Evolutionary conservation across 176 grass and related monocot species (phyloP), one percentile per base, ranked within the genome.

Genomic region (Elaeis guineensis): DNA sequence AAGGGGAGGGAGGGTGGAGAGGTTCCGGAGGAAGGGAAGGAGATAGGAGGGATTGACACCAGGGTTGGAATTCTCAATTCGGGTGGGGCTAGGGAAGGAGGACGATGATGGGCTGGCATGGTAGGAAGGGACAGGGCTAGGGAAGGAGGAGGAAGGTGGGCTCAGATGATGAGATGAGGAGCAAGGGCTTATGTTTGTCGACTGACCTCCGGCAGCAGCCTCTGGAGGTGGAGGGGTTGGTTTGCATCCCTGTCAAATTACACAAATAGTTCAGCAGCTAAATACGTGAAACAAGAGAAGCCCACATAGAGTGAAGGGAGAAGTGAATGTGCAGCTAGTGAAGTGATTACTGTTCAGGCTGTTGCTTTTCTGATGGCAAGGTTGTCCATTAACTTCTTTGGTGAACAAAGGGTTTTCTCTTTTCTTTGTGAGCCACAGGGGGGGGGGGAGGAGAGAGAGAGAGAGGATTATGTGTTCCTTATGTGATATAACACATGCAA

Each of bases 1-100:
- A 18, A 71, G 57, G 2, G 57, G 69, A 3, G 69, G 69, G 7
- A 71, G 69, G 69, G 56, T 19, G 17, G 69, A 59, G 22, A 71
- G 69, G 39, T 60, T 71, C n/a, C 24, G 69, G 17, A 71, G 55
- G 49, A 59, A 71, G 23, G 69, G 69, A 25, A 71, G 69, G 15
- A 71, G 57, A 26, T 17, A 71, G 4, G 69, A 61, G 23, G 69
- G 69, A 17, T 71, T 71, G 5, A 71, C 57, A 21, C 56, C 59
- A 8, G 69, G 66, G 65, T 56, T 68, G 26, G 52, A 11, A 11
- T 60, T 52, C 55, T 71, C 69, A 2, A 29, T n/a, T 5, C 69
- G 69, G 23, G 21, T 71, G 44, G 69, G 69, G 56, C 69, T 71
- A 2, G 69, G 69, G 44, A 71, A 71, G 16, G 69, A 71, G 0